Evolutionary conservation across 371 early-diverging fungal species (phyloP).

Genomic region (Lichtheimia ornata): DNA sequence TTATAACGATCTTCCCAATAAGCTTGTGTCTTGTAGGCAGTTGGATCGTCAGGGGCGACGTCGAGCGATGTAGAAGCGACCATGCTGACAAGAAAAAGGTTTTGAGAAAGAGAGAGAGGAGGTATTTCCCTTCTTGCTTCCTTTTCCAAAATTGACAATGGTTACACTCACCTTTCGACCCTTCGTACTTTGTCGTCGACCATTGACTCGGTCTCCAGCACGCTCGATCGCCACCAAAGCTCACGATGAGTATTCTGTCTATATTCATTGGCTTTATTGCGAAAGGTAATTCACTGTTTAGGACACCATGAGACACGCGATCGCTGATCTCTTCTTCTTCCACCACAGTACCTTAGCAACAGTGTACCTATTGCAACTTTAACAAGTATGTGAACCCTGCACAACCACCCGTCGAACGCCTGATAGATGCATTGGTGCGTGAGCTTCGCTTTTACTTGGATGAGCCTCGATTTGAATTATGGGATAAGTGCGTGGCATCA

Average conservation of each 20-base stretch:
- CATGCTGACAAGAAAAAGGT: slow-evolving; percentile 19
- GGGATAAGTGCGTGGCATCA: slow-evolving; percentile 49
- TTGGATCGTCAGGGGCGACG: slow-evolving; percentile 65
- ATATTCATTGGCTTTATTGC: slow-evolving; percentile 89
- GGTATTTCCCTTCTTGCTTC: background rate
- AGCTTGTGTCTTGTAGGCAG: slow-evolving; percentile 62
- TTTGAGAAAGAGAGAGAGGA: background rate
- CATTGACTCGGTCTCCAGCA: background rate
- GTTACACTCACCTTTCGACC: background rate
- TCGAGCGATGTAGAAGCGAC: slow-evolving; percentile 46
- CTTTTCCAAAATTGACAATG: background rate
- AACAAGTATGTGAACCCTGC: slow-evolving; percentile 76
- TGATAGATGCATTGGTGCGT: slow-evolving; percentile 49
- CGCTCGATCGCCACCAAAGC: background rate
- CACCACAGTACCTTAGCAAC: too few species aligned
- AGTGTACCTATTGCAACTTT: slow-evolving; percentile 87
- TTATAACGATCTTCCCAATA: slow-evolving; percentile 65
- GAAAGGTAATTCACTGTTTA: slow-evolving; percentile 46
- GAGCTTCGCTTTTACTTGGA: slow-evolving; percentile 53
- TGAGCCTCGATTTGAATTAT: slow-evolving; percentile 27
- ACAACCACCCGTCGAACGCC: slow-evolving; percentile 55
- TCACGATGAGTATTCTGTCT: slow-evolving; percentile 56
- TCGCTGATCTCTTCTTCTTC: too few species aligned
- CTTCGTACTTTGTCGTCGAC: background rate
- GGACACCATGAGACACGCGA: too few species aligned